Conservation (phyloP, 2,329 filamentous ascomycete genomes). For the Xylaria sp. region DNA sequence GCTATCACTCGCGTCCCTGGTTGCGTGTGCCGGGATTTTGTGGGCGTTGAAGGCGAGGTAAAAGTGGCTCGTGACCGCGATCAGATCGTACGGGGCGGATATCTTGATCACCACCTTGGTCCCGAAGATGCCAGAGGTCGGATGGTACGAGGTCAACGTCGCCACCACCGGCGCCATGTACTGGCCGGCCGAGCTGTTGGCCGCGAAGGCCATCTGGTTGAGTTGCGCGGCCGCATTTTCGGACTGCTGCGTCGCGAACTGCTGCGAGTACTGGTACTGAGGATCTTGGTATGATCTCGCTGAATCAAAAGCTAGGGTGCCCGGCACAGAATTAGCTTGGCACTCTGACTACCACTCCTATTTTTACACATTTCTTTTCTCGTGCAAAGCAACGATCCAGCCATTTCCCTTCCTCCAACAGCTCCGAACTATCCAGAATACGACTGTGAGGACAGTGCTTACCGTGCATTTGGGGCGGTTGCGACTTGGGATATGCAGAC, state of each 20-base stretch:
- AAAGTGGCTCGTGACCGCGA: constrained; percentile 61
- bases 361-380: neutral
- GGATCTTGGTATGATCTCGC: constrained; percentile 62
- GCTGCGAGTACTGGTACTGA: constrained; percentile 56
- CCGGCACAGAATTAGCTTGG: constrained; percentile 31
- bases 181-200: constrained; percentile 65
- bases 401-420: neutral
- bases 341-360: constrained; percentile 5
- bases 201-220: constrained; percentile 59
- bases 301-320: constrained; percentile 57
- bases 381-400: neutral
- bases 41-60: constrained; percentile 78
- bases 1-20: constrained; percentile 60
- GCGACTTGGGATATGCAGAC: constrained; percentile 79
- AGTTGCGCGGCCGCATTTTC: constrained; percentile 56
- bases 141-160: constrained; percentile 70
- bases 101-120: constrained; percentile 75
- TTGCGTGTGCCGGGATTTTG: constrained; percentile 68
- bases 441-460: constrained; percentile 47
- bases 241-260: constrained; percentile 50
- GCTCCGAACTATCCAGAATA: neutral
- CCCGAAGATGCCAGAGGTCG: constrained; percentile 67
- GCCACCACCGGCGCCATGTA: constrained; percentile 67
- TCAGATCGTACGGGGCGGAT: constrained; percentile 73
- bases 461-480: constrained; percentile 81